These are phyloP conservation scores for Scheffersomyces spartinae DNA, from an alignment of 805 yeast genomes.

Conservation along the genomic window DNA sequence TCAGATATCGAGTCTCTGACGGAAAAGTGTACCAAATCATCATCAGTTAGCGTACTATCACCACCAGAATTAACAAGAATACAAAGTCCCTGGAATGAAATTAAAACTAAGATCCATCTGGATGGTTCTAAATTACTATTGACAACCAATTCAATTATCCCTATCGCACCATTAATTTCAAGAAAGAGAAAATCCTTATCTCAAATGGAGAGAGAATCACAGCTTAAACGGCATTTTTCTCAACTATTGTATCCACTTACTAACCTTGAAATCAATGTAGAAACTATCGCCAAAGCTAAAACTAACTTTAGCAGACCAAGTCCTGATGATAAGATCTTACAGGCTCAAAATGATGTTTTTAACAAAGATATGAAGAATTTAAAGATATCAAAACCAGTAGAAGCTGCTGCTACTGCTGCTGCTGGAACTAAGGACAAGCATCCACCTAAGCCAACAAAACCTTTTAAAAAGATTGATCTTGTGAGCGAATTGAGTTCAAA, in stretches of 20 bases:
- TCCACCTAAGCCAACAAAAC: constrained; percentile 20
- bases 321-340: constrained; percentile 66
- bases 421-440: constrained; percentile 4
- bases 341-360: constrained; percentile 38
- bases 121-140: too few species aligned
- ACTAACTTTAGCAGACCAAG: constrained; percentile 57
- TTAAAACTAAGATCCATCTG: too few species aligned
- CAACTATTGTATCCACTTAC: constrained; percentile 24
- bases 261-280: constrained; percentile 26
- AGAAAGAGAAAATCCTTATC: too few species aligned
- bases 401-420: constrained; percentile 4
- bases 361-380: constrained; percentile 2
- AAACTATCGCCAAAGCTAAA: constrained; percentile 29
- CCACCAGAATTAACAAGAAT: too few species aligned
- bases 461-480: constrained; percentile 33
- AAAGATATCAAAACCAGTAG: constrained; percentile 4
- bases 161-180: too few species aligned
- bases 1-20: too few species aligned
- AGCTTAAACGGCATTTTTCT: too few species aligned
- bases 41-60: too few species aligned
- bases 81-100: too few species aligned
- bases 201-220: too few species aligned
- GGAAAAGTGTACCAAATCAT: too few species aligned
- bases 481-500: constrained; percentile 23
- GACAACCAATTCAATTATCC: too few species aligned